Evolutionary conservation across 2,329 filamentous ascomycete genomes (phyloP), one percentile per base, ranked within the genome.

Genomic region (Fusarium metavorans): DNA sequence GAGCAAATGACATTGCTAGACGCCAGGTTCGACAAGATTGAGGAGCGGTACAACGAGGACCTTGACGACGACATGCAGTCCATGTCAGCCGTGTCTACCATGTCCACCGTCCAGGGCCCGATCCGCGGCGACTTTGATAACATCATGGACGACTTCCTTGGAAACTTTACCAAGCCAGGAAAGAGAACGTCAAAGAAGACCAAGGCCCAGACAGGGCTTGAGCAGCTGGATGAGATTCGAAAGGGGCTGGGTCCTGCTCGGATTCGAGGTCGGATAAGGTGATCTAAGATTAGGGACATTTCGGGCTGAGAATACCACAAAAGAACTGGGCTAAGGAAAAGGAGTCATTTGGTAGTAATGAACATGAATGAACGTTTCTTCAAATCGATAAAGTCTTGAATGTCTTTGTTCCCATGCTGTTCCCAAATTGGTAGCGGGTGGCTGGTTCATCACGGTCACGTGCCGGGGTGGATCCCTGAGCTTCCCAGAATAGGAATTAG

Each of bases 121-220:
- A 85, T 94, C 41, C 88, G 95, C 54, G 86, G 88, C 43, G 95
- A 98, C 81, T 98, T 99, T 83, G 92, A 98, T 81, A 90, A 87
- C 71, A 95, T 98, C 81, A 91, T 99, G 87, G 96, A 98, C 80
- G 95, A 98, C 66, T 99, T 99, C 84, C 84, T 98, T 30, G 93
- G 92, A 10, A 91, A 87, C 37, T 93, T 94, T 80, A 90, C 90
- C 11, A 92, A 91, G 83, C 88, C 88, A 27, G 93, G 93, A 2
- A 95, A 95, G 85, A 92, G 92, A 81, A 86, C 88, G 13, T 89
- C 95, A 23, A 96, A 95, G 85, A 95, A 95, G 84, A 92, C 92
- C 20, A 94, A 93, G 80, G 91, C 93, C 74, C 92, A 93, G 81
- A 94, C 89, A 69, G 97, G 97, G 0, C 88, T 98, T 74, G 92